Evolutionary conservation across 176 grass and related monocot genomes (phyloP), one percentile per base, ranked within the genome.

Genomic region (Phoenix roebelenii): DNA sequence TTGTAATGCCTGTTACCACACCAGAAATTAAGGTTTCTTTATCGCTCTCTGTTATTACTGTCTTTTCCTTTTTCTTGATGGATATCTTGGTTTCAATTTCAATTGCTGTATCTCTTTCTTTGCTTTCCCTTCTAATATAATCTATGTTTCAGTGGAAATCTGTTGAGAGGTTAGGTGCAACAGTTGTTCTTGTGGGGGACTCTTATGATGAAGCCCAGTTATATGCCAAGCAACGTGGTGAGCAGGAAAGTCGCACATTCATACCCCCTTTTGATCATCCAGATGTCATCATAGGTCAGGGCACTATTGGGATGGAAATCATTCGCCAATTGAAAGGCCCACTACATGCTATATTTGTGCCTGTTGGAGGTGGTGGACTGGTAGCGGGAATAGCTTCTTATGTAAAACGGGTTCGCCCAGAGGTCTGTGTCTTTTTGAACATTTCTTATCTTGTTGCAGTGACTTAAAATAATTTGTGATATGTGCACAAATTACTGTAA

Each of bases 211-310:
- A 98, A 81, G 94, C 94, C 25, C 88, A 98, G 52, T 64, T 88
- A 73, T 85, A 85, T 39, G 94, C 94, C 28, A 98, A 89, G 80
- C 74, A 72, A 74, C 49, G 81, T 57, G 80, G 88, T 69, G 82
- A 92, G 54, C 76, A 89, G 57, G 94, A 98, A 72, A 84, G 64
- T 15, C 84, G 82, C 22, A 89, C 94, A 64, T 98, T 98, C 49
- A 79, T 98, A 77, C 94, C 94, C 61, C 94, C 94, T n/a, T 98
- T 98, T 71, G 94, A 98, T 54, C 94, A 98, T 67, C 84, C 84
- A 0, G 94, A 98, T 76, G 74, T 98, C 49, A 98, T 98, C 25
- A 22, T 67, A 18, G 94, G 94, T 50, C 94, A 98, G 60, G 94
- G 94, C 78, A 98, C 94, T 29, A 61, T 98, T 7, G 94, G 94